Evolutionary conservation across 495 filamentous ascomycete genomes (phyloP).

Genomic region (Neurospora sp.): DNA sequence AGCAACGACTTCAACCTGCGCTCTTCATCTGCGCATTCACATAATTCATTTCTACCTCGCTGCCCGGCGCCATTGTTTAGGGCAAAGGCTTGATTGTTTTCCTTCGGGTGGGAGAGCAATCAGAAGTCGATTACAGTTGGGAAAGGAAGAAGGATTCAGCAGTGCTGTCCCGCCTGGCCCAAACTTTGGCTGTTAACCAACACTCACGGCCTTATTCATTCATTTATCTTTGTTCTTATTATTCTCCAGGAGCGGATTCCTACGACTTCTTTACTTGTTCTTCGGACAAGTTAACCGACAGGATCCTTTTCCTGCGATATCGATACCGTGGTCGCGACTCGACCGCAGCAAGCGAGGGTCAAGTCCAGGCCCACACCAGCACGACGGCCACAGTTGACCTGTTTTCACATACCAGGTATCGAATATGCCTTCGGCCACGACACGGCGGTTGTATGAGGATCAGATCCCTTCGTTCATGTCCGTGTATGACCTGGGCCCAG

Average conservation of each 20-base stretch:
- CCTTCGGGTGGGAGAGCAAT: background rate
- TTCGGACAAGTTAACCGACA: background rate
- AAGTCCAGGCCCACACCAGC: background rate
- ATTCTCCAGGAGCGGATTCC: background rate
- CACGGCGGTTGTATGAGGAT: conserved; percentile 47
- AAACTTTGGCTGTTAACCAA: background rate
- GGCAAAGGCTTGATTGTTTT: background rate
- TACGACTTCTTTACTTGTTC: background rate
- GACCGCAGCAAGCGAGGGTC: conserved; percentile 10
- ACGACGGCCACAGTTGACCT: background rate
- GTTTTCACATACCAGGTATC: conserved; percentile 1
- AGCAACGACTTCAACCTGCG: background rate
- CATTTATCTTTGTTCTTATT: background rate
- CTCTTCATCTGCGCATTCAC: background rate
- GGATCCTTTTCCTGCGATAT: conserved; percentile 6
- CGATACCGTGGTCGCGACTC: conserved; percentile 13
- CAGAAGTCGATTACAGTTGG: background rate
- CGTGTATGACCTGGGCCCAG: conserved; percentile 48
- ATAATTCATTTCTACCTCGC: background rate
- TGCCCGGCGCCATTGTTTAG: background rate
- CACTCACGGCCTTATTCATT: background rate
- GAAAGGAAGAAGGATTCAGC: conserved; percentile 22
- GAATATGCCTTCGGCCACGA: conserved; percentile 46
- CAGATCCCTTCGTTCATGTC: conserved; percentile 67
- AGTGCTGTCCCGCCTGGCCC: conserved; percentile 22